phyloP scores from a whole-genome alignment of 2,329 filamentous ascomycete genomes.

The Exophiala aquamarina region DNA sequence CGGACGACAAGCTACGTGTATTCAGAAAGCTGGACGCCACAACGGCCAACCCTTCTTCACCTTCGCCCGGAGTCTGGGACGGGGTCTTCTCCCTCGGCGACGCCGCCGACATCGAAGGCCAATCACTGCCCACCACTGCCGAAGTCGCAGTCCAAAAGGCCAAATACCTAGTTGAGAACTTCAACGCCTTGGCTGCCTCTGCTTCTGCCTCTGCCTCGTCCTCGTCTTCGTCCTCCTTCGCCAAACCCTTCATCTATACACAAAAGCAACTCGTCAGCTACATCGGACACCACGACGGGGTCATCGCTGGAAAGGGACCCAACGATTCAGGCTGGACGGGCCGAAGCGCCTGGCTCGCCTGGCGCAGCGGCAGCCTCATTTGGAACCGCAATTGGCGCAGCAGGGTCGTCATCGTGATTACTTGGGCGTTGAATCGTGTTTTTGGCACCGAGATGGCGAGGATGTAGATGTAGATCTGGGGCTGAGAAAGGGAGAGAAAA shows the following conservation, averaged over 20 bases:
- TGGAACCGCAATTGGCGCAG: conserved; percentile 38
- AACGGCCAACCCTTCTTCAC: not conserved
- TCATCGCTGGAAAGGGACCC: conserved; percentile 37
- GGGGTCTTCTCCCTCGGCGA: conserved; percentile 33
- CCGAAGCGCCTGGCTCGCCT: conserved; percentile 43
- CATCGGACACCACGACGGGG: conserved; percentile 42
- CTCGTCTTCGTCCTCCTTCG: conserved; percentile 1
- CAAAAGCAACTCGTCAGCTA: conserved; percentile 42
- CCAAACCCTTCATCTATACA: conserved; percentile 38
- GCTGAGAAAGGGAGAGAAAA: not conserved
- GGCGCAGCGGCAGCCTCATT: conserved; percentile 40
- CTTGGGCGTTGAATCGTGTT: conserved; percentile 34
- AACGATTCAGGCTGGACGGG: conserved; percentile 38
- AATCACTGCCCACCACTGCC: conserved; percentile 26
- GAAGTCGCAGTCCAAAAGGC: conserved; percentile 29
- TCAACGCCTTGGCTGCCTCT: conserved; percentile 17
- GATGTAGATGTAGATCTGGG: conserved; percentile 17
- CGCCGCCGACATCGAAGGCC: conserved; percentile 29
- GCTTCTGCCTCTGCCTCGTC: not conserved
- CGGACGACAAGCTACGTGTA: conserved; percentile 33
- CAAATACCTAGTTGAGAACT: conserved; percentile 22
- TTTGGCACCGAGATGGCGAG: conserved; percentile 37
- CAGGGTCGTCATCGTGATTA: conserved; percentile 34
- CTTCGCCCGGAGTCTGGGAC: conserved; percentile 10
- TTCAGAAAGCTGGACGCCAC: conserved; percentile 3